Evolutionary conservation across 1,284 basidiomycete species (phyloP).

Genomic region (Wallemia hederae): DNA sequence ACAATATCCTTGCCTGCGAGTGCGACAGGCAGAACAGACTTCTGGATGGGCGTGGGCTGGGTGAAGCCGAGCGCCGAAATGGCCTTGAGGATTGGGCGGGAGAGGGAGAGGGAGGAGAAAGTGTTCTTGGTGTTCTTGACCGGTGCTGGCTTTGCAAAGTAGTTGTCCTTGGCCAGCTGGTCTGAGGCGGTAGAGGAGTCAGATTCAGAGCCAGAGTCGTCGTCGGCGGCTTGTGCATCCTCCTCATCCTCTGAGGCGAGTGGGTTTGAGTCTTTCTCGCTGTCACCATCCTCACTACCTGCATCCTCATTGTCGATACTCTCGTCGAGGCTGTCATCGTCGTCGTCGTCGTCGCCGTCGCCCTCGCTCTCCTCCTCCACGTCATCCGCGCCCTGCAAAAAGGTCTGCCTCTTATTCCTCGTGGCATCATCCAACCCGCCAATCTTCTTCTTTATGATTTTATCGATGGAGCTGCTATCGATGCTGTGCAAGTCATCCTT

Average conservation of each 20-base stretch:
- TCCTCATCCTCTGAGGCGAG: slow-evolving; percentile 11
- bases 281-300: slow-evolving; percentile 8
- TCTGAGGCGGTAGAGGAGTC: slow-evolving; percentile 15
- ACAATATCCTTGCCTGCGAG: slow-evolving; percentile 83
- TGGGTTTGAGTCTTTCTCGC: slow-evolving; percentile 9
- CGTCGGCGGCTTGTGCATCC: slow-evolving; percentile 11
- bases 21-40: slow-evolving; percentile 68
- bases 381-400: slow-evolving; percentile 6
- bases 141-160: slow-evolving; percentile 28
- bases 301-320: slow-evolving; percentile 10
- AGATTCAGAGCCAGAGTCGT: not conserved
- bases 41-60: slow-evolving; percentile 81
- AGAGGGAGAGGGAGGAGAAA: slow-evolving; percentile 62
- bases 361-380: slow-evolving; percentile 8
- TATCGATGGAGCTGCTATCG: not conserved
- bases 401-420: slow-evolving; percentile 11
- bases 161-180: slow-evolving; percentile 51
- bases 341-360: slow-evolving; percentile 3
- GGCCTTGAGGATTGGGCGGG: slow-evolving; percentile 61
- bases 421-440: slow-evolving; percentile 13
- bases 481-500: not conserved
- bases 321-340: slow-evolving; percentile 10
- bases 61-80: slow-evolving; percentile 50
- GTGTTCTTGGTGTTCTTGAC: slow-evolving; percentile 15
- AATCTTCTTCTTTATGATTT: not conserved